These are phyloP conservation scores for Melaleuca quinquenervia DNA, from an alignment of 345 rosid genomes.

Conservation along the genomic window DNA sequence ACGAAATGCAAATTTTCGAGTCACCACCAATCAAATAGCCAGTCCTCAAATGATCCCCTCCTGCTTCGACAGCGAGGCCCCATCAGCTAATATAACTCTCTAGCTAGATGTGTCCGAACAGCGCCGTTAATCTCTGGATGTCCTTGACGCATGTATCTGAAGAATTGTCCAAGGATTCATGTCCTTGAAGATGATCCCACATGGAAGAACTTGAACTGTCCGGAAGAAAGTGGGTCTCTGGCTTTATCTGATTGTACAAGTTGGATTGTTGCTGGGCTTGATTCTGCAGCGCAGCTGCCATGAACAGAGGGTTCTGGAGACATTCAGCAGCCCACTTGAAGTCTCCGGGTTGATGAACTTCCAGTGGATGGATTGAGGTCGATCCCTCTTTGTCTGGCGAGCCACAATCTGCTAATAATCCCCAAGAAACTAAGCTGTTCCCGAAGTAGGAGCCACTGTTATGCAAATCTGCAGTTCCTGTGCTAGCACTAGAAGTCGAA, in stretches of 20 bases:
- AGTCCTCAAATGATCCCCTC: not conserved
- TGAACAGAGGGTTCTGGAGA: constrained; percentile 30
- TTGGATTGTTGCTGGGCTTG: constrained; percentile 34
- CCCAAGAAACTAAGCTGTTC: not conserved
- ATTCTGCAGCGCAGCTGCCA: constrained; percentile 48
- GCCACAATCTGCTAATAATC: not conserved
- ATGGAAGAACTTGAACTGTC: constrained; percentile 10
- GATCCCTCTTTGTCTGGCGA: constrained; percentile 5
- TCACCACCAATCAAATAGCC: not conserved
- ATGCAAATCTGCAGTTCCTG: not conserved
- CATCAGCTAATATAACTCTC: not conserved
- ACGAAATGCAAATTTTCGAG: not conserved
- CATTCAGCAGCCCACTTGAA: constrained; percentile 16
- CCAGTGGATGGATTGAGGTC: not conserved
- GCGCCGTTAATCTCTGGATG: constrained; percentile 4
- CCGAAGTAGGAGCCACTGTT: not conserved
- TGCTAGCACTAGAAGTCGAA: not conserved
- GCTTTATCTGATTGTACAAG: constrained; percentile 49
- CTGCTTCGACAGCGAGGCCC: not conserved
- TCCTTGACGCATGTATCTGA: not conserved
- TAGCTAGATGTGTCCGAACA: constrained; percentile 8
- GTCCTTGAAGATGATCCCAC: not conserved
- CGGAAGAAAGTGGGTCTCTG: constrained; percentile 46
- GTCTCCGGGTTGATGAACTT: constrained; percentile 13
- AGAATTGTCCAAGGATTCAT: not conserved